Percentiles rank a stretch among this genome's conserved stretches.
Evolutionary conservation across 768 basidiomycete genomes (phyloP).

Genomic region (Clitopilus passeckerianus): DNA sequence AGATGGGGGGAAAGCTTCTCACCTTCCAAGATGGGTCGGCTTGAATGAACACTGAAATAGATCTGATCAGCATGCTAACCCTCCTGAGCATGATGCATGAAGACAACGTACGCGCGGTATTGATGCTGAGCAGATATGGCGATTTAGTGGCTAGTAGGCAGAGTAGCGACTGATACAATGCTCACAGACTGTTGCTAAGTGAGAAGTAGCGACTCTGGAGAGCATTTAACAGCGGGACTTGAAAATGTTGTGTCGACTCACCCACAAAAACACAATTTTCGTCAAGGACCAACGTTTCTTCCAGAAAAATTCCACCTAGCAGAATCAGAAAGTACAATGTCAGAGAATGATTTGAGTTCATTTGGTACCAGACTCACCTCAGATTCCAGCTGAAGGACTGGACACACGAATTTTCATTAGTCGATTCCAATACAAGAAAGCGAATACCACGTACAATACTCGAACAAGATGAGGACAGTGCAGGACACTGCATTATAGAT

Average conservation of each 20-base stretch:
- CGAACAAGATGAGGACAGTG: not conserved
- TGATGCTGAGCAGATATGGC: not conserved
- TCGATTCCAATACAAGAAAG: not conserved
- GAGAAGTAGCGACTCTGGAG: not conserved
- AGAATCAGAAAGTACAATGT: not conserved
- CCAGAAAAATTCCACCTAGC: not conserved
- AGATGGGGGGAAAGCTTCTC: not conserved
- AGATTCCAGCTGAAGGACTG: not conserved
- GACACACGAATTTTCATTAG: not conserved
- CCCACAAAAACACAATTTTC: not conserved
- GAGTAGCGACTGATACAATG: not conserved
- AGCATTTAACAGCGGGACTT: not conserved
- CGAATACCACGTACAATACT: not conserved
- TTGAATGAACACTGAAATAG: not conserved
- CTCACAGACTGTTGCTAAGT: not conserved
- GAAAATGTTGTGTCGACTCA: not conserved
- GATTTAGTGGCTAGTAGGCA: not conserved
- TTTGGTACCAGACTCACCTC: not conserved
- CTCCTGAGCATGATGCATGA: not conserved
- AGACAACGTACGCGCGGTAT: no score
- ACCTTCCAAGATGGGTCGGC: not conserved
- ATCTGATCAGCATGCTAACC: not conserved
- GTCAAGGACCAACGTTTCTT: not conserved
- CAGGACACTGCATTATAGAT: not conserved
- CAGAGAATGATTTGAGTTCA: not conserved